A percentile compares a stretch with the other conserved stretches of the same genome.
These are phyloP conservation scores for Saccharomycopsis fibuligera DNA, from an alignment of 805 yeast genomes.

Conservation along the genomic window DNA sequence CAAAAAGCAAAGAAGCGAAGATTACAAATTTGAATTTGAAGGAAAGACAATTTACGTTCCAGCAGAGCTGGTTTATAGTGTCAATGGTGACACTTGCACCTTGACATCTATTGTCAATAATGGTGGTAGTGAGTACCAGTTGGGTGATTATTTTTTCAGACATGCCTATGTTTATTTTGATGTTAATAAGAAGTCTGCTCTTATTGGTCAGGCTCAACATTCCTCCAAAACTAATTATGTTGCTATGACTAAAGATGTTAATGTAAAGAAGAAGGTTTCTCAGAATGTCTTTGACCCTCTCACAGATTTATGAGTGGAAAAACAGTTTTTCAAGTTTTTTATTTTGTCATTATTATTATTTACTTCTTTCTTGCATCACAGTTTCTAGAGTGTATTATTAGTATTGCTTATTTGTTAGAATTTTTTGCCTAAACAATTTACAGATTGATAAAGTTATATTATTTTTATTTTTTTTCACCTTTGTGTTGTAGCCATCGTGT, in stretches of 20 bases:
- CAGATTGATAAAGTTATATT: no score
- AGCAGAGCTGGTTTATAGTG: not conserved
- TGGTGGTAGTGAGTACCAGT: not conserved
- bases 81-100: constrained; percentile 1
- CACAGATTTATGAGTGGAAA: no score
- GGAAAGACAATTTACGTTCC: not conserved
- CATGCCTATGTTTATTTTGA: constrained; percentile 7
- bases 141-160: constrained; percentile 8
- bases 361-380: no score
- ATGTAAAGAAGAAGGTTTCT: not conserved
- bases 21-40: constrained; percentile 1
- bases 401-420: no score
- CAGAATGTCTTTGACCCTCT: not conserved
- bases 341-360: no score
- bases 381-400: no score
- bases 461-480: no score
- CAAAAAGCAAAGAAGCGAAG: not conserved
- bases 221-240: not conserved
- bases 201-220: not conserved
- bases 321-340: no score
- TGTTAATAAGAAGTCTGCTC: not conserved
- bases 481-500: no score
- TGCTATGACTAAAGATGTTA: not conserved
- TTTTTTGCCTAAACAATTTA: no score
- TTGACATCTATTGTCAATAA: not conserved